Evolutionary conservation across 345 rosid genomes (phyloP).

Genomic region (Aquilaria sinensis): DNA sequence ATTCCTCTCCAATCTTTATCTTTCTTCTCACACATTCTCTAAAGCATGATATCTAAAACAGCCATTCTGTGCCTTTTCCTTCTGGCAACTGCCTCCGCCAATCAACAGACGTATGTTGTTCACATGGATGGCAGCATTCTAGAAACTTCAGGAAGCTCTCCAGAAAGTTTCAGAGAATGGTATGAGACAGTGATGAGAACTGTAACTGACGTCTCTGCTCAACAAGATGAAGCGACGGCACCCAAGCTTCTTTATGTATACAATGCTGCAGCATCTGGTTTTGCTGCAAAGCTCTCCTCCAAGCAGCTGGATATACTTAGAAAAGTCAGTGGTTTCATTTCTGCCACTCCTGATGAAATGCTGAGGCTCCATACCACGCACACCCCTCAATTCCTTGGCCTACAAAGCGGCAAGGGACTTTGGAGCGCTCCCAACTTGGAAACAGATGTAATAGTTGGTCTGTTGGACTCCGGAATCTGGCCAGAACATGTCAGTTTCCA

Average conservation of each 20-base stretch:
- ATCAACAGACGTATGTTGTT: slow-evolving; percentile 35
- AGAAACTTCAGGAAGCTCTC: slow-evolving; percentile 7
- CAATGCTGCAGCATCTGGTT: slow-evolving; percentile 37
- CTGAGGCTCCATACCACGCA: slow-evolving; percentile 50
- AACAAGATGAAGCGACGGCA: slow-evolving; percentile 10
- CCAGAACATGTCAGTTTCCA: slow-evolving; percentile 53
- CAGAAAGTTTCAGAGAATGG: slow-evolving; percentile 25
- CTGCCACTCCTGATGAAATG: slow-evolving; percentile 46
- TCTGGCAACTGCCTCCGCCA: slow-evolving; percentile 14
- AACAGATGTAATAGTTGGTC: slow-evolving; percentile 44
- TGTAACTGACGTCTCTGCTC: slow-evolving; percentile 17
- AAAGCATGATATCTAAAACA: no score
- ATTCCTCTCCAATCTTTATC: no score
- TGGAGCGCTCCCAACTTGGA: slow-evolving; percentile 27
- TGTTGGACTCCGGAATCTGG: slow-evolving; percentile 60
- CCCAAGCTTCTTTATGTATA: slow-evolving; percentile 40
- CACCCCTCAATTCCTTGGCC: slow-evolving; percentile 49
- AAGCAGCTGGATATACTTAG: slow-evolving; percentile 31
- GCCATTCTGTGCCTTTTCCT: no score
- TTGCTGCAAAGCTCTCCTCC: slow-evolving; percentile 43
- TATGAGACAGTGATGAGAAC: slow-evolving; percentile 32
- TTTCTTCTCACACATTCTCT: no score
- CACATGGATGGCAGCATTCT: slow-evolving; percentile 45
- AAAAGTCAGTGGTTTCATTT: slow-evolving; percentile 33
- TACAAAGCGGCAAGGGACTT: slow-evolving; percentile 35